phyloP scores from a whole-genome alignment of 2,329 filamentous ascomycete species.

The Neurospora crassa region DNA sequence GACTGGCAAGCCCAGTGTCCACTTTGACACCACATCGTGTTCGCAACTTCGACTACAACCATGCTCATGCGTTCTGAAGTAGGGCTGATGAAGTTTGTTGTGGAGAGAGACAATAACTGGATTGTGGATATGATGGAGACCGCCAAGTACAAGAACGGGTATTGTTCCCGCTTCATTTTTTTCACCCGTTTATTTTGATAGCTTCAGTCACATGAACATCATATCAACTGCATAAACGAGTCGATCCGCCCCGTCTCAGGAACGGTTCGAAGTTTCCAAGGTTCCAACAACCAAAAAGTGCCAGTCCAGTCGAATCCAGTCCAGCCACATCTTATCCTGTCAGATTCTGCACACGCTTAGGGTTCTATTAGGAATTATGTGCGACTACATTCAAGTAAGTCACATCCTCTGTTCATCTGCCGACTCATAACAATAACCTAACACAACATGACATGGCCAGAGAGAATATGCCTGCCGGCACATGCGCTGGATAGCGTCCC shows the following conservation, averaged over 20 bases:
- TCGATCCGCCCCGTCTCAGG: neutral
- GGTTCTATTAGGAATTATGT: neutral
- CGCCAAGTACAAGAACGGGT: neutral
- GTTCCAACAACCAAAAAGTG: neutral
- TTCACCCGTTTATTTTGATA: neutral
- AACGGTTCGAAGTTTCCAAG: neutral
- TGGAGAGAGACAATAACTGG: neutral
- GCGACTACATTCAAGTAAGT: constrained; percentile 1
- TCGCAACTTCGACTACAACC: neutral
- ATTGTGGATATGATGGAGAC: neutral
- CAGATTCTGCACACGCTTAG: neutral
- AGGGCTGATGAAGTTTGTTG: neutral
- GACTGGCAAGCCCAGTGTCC: neutral
- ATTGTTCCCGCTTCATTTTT: neutral
- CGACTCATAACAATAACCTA: neutral
- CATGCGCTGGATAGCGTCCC: constrained; percentile 21
- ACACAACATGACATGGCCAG: constrained; percentile 30
- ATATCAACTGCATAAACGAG: neutral
- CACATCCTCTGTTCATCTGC: neutral
- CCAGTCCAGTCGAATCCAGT: neutral
- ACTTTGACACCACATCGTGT: neutral
- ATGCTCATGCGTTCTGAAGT: neutral
- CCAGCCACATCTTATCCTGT: neutral
- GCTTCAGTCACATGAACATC: neutral
- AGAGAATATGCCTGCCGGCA: constrained; percentile 22